phyloP scores from a whole-genome alignment of 257 asterid species.

The Solanum etuberosum region DNA sequence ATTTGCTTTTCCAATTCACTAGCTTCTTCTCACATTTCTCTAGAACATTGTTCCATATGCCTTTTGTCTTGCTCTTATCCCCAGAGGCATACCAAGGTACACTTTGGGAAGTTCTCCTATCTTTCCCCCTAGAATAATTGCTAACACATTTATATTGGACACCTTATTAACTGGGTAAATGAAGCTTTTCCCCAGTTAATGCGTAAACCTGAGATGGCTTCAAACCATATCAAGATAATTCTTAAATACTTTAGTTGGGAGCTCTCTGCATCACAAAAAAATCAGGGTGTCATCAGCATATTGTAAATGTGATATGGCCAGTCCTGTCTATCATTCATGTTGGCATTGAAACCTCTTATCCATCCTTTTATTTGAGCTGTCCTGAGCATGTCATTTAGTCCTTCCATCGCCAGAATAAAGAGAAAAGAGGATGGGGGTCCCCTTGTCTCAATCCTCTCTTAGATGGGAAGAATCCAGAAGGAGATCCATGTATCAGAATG shows the following conservation, averaged over 20 bases:
- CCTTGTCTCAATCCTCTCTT: neutral
- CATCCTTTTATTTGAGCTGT: neutral
- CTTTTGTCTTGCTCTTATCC: neutral
- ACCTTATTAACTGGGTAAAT: neutral
- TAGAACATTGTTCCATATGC: neutral
- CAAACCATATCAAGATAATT: neutral
- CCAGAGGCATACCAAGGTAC: neutral
- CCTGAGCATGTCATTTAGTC: neutral
- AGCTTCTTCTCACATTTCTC: neutral
- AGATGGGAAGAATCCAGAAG: too few relatives aligned
- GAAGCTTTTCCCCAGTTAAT: neutral
- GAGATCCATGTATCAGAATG: too few relatives aligned
- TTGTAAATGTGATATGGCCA: neutral
- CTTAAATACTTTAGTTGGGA: neutral
- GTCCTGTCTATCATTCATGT: neutral
- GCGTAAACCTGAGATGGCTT: neutral
- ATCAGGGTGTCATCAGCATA: neutral
- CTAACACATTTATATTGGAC: neutral
- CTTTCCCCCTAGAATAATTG: neutral
- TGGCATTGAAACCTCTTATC: neutral
- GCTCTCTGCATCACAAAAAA: neutral
- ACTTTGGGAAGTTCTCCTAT: neutral
- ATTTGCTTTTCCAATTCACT: neutral
- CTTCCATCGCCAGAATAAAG: neutral
- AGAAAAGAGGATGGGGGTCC: neutral